Base-by-base conservation (phyloP, 169 alveolate species). In the Cryptosporidium viatorum region DNA sequence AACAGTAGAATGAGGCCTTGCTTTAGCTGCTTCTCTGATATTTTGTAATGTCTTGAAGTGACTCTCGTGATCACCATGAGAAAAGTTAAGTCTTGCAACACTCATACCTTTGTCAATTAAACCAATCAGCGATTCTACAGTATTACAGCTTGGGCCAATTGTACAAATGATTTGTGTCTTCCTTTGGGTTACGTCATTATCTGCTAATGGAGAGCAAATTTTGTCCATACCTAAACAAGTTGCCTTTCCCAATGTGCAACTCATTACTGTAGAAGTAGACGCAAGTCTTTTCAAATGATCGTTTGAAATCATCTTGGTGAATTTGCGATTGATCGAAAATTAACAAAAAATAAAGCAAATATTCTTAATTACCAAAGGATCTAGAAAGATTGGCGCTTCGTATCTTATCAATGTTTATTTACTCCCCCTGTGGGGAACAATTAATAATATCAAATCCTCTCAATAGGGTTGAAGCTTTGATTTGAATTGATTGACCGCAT, bases 31-130 rank as follows among this genome's bases (percentile, higher is more conserved):
- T 89, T 97, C 98, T 75, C 96, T 94, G 0, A 97, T 89, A 74
- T 84, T 93, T 48, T 92, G 94, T 12, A 98, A 95, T 67, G 96
- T 96, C 69, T 95, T 94, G 37, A 93, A 96, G 75, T 97, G 99
- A 21, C 97, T 94, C 91, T 96, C 97, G 85, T 97, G 99, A 84
- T 96, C 97, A 9, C 99, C 99, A 85, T 98, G 99, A 16, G 99
- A 98, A 91, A 98, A 98, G 93, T 98, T 99, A 71, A 99, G 94
- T 85, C 99, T 97, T 84, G 99, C 98, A 26, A 98, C 96, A 93
- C 97, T 97, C 99, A 98, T 96, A 41, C 99, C 99, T 41, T 95
- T 94, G 74, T 96, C 98, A 71, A 96, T 96, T 92, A 99, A 92
- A 91, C 96, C 93, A 39, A 95, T 97, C 51, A 98, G 92, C 70